phyloP scores from a whole-genome alignment of 257 asterid genomes.

The Misopates orontium region DNA sequence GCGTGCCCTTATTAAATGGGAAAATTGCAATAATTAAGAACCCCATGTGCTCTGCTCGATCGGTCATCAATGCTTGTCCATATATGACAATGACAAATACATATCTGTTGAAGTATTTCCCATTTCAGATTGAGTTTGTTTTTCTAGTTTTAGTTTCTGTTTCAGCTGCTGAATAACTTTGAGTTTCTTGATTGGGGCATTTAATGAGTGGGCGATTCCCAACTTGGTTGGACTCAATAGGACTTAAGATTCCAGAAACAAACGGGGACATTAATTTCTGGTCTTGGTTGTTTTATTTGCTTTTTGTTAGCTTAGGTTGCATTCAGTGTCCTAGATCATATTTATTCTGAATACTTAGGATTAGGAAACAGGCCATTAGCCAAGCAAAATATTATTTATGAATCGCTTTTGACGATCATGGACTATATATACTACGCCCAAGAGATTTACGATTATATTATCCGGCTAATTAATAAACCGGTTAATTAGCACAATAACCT shows the following conservation, averaged over 20 bases:
- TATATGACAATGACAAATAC: conserved; percentile 18
- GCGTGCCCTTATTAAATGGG: conserved; percentile 29
- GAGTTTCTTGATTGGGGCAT: conserved; percentile 1
- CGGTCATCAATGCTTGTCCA: conserved; percentile 26
- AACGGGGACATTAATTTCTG: too few species aligned
- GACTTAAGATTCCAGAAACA: background rate
- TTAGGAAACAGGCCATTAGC: too few species aligned
- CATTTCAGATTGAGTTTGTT: conserved; percentile 29
- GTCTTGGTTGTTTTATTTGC: too few species aligned
- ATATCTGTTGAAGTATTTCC: conserved; percentile 29
- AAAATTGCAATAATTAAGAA: background rate
- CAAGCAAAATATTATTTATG: too few species aligned
- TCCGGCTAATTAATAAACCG: too few species aligned
- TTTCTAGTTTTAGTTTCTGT: conserved; percentile 21
- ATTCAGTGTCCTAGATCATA: too few species aligned
- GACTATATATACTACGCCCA: too few species aligned
- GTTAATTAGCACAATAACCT: too few species aligned
- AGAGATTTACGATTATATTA: too few species aligned
- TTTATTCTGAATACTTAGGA: too few species aligned
- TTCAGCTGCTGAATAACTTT: background rate
- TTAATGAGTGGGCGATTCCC: background rate
- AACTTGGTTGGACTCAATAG: background rate
- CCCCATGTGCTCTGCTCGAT: conserved; percentile 25
- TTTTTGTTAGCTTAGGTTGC: too few species aligned
- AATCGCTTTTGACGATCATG: too few species aligned